A percentile compares a stretch with the other conserved stretches of the same genome.
phyloP scores from a whole-genome alignment of 2,329 filamentous ascomycete species.

The Aspergillus tamarii region DNA sequence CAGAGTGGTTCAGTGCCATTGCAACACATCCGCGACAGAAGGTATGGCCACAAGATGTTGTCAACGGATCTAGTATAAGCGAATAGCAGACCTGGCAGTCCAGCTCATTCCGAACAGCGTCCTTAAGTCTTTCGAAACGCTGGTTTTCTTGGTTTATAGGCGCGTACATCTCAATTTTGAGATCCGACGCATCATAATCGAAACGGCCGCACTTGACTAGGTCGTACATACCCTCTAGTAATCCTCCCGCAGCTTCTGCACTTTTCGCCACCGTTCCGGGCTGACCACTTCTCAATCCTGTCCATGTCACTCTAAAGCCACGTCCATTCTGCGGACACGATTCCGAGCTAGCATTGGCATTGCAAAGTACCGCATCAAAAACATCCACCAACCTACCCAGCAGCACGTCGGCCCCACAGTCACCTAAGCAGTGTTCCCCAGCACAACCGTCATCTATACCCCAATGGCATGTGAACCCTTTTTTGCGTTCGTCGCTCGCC shows the following conservation, averaged over 20 bases:
- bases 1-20: slow-evolving; percentile 75
- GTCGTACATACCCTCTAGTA: slow-evolving; percentile 66
- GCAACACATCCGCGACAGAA: slow-evolving; percentile 82
- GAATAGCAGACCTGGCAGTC: slow-evolving; percentile 90
- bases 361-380: slow-evolving; percentile 47
- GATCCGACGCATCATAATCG: slow-evolving; percentile 56
- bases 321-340: slow-evolving; percentile 21
- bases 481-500: slow-evolving; percentile 64
- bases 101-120: slow-evolving; percentile 68
- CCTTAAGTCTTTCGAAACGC: slow-evolving; percentile 62
- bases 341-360: background rate
- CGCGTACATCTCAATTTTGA: slow-evolving; percentile 49
- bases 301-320: slow-evolving; percentile 31
- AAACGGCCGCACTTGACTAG: slow-evolving; percentile 67
- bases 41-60: slow-evolving; percentile 84
- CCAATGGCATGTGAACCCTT: slow-evolving; percentile 74
- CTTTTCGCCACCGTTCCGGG: slow-evolving; percentile 48
- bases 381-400: slow-evolving; percentile 71
- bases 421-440: slow-evolving; percentile 73
- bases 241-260: slow-evolving; percentile 17
- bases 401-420: slow-evolving; percentile 77
- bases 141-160: slow-evolving; percentile 47
- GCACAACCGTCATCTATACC: slow-evolving; percentile 54
- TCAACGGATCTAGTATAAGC: slow-evolving; percentile 78
- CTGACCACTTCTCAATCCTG: slow-evolving; percentile 24